These are phyloP conservation scores for Sporopachydermia lactativora DNA, from an alignment of 805 yeast species.

Conservation along the genomic window DNA sequence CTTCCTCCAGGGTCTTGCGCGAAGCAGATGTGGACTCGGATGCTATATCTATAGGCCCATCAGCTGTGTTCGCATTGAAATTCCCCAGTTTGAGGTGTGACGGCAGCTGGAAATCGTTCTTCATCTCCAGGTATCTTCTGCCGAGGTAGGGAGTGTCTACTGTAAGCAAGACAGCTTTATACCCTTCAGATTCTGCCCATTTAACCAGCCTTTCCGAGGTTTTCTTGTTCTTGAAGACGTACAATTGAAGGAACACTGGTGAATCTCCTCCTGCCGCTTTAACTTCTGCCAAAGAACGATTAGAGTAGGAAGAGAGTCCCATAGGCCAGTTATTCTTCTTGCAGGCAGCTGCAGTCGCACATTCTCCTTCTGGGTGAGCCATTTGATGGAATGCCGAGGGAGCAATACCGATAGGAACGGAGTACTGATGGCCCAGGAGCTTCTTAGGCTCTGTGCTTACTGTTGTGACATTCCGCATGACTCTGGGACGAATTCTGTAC, in stretches of 20 bases:
- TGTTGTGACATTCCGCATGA: constrained; percentile 15
- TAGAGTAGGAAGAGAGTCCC: constrained; percentile 17
- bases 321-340: constrained; percentile 15
- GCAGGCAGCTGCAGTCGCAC: constrained; percentile 21
- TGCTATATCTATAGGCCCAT: constrained; percentile 13
- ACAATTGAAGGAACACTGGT: constrained; percentile 16
- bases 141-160: constrained; percentile 44
- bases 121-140: constrained; percentile 32
- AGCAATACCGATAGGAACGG: constrained; percentile 20
- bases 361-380: constrained; percentile 21
- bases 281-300: constrained; percentile 15
- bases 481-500: constrained; percentile 16
- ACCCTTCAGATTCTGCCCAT: constrained; percentile 10
- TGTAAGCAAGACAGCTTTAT: constrained; percentile 35
- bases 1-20: constrained; percentile 8
- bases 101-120: constrained; percentile 5
- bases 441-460: constrained; percentile 12
- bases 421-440: constrained; percentile 14
- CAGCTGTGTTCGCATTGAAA: constrained; percentile 8
- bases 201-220: constrained; percentile 13
- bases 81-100: constrained; percentile 14
- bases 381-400: constrained; percentile 21
- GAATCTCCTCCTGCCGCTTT: constrained; percentile 12
- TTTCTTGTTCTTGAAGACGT: constrained; percentile 17
- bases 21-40: constrained; percentile 12